These are phyloP conservation scores for Cytospora paraplurivora DNA, from an alignment of 2,329 filamentous ascomycete species.

Conservation along the genomic window DNA sequence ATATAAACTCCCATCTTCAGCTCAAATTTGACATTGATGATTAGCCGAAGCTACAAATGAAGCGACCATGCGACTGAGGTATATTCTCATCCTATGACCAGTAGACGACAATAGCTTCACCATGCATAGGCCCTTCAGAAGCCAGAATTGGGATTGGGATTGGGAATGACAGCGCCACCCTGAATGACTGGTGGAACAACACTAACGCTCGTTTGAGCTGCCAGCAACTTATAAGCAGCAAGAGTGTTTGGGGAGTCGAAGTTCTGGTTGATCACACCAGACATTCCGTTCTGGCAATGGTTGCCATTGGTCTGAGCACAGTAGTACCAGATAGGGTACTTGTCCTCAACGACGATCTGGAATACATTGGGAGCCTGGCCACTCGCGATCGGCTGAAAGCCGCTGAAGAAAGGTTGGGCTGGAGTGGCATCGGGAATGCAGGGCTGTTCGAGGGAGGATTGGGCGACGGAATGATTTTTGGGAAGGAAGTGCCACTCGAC, in stretches of 20 bases:
- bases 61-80: too few relatives aligned
- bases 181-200: constrained; percentile 39
- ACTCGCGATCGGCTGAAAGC: constrained; percentile 45
- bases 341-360: constrained; percentile 46
- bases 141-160: constrained; percentile 46
- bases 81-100: not conserved
- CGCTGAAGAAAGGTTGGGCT: constrained; percentile 44
- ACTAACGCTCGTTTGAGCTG: constrained; percentile 37
- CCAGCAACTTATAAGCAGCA: constrained; percentile 40
- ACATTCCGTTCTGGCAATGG: constrained; percentile 55
- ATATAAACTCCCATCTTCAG: too few relatives aligned
- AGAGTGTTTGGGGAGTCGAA: constrained; percentile 44
- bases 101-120: not conserved
- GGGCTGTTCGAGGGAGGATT: constrained; percentile 44
- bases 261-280: constrained; percentile 52
- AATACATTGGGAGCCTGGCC: constrained; percentile 47
- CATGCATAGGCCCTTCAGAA: constrained; percentile 34
- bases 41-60: too few relatives aligned
- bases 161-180: constrained; percentile 43
- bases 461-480: constrained; percentile 52
- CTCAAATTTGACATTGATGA: too few relatives aligned
- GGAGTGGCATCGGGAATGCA: constrained; percentile 44
- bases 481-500: constrained; percentile 59
- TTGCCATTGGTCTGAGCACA: constrained; percentile 44
- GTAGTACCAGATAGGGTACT: constrained; percentile 48